Base-by-base conservation (phyloP, 176 grass and related monocot species). In the Paspalum vaginatum region DNA sequence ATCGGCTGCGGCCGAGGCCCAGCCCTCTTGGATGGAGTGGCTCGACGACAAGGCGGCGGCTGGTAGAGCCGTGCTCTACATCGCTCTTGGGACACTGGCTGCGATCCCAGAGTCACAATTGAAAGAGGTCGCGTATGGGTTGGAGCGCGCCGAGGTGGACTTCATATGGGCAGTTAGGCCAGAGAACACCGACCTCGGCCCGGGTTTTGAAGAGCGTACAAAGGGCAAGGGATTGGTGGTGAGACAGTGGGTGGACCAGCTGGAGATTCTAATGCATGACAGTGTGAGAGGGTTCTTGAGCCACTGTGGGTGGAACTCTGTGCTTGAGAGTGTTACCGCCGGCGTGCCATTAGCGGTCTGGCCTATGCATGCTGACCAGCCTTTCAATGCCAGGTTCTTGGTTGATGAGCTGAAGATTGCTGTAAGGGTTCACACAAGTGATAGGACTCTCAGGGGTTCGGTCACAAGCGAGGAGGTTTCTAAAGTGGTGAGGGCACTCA, bases 281-380 rank as follows among this genome's bases (percentile, higher is more conserved):
- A 60, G 49, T 5, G 41, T 95, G 6, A n/a, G 50, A 53, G 93
- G 81, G 22, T 89, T 92, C 39, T 61, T 92, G 15, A 92, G 82
- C 8, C 93, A 95, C n/a, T 90, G 85, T 32, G 93, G 93, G 4
- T 92, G 93, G 93, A 96, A 90, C 81, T 96, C 90, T 8, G 85
- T 96, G 26, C 67, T 90, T 7, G 90, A 96, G 71, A 88, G 87
- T 11, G 26, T 92, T 0, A 7, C 75, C 0, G 27, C 65, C 0
- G 82, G 87, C 0, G 85, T 96, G 37, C 90, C 90, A 0, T 50
- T 92, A 26, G 81, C 87, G 0, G 79, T 87, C 6, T 95, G 93
- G 93, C 93, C 93, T 1, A 92, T 90, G 90, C 75, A 88, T 2
- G 81, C 84, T 0, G 87, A 95, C 2, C 93, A 95, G 55, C 64